Base-by-base conservation (phyloP, 108 stramenopile species). In the Skeletonema tropicum region DNA sequence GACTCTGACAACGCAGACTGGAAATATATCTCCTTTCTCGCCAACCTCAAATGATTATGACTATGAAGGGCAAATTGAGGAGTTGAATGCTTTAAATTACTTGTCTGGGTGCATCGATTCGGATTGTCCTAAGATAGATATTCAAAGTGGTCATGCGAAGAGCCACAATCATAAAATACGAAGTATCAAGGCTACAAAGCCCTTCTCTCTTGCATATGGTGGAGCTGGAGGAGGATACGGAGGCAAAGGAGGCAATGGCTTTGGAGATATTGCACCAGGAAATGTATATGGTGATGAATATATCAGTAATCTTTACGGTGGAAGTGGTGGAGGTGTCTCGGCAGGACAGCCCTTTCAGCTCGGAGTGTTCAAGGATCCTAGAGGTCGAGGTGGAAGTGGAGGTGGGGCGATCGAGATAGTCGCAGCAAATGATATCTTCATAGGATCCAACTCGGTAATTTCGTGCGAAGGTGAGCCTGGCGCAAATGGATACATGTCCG, bases 391-490 rank as follows among this genome's bases (percentile, higher is more conserved):
- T n/a, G 92, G 92, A 6, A 86, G 83, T 60, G 92, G 90, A 6
- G 92, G 92, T 14, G 92, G 92, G 19, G 92, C 92, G n/a, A 86
- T 93, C 57, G 90, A 91, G 78, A 78, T 93, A 32, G 74, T 90
- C 2, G 90, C 90, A 25, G 36, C 78, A 25, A 93, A 90, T 66
- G 92, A 96, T 45, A 80, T 96, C 6, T 58, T 84, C 14, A 60
- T 96, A 17, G 92, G 89, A 1, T 64, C 80, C 12, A 67, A 73
- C 64, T 86, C 75, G 35, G 55, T 49, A 42, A 66, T 96, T n/a
- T 45, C 66, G 30, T 87, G 86, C 15, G 69, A 89, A 70, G 95
- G 91, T 1, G 88, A 82, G 25, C 48, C 62, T n/a, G 93, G 88
- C 33, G 82, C 79, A 61, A 68, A 77, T 73, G 78, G 77, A 2